Percentiles rank a stretch among this genome's conserved stretches.
Conservation (phyloP, 2,329 filamentous ascomycete species). For the Tolypocladium ophioglossoides region DNA sequence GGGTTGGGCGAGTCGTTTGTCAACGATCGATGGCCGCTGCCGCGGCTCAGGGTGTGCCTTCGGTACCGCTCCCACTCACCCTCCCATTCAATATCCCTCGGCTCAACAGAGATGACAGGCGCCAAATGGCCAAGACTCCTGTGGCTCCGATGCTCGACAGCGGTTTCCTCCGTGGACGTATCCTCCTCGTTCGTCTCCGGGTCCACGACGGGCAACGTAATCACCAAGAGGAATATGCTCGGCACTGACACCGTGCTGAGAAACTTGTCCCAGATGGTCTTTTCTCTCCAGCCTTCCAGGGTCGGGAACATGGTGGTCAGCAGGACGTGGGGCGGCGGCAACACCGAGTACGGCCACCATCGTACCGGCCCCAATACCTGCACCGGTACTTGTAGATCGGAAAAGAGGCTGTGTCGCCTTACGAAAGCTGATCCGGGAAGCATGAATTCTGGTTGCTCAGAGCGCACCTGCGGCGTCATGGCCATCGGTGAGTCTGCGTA, state of each 20-base stretch:
- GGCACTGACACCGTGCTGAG: constrained; percentile 77
- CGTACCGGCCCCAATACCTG: constrained; percentile 37
- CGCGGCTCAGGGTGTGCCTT: constrained; percentile 28
- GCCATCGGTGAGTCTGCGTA: constrained; percentile 49
- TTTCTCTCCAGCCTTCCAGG: constrained; percentile 68
- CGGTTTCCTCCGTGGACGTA: constrained; percentile 11
- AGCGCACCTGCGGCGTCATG: constrained; percentile 29
- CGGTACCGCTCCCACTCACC: constrained; percentile 51
- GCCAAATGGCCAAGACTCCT: constrained; percentile 18
- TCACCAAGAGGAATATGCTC: constrained; percentile 79
- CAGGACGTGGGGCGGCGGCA: constrained; percentile 64
- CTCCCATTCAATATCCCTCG: constrained; percentile 27
- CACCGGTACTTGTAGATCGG: constrained; percentile 27
- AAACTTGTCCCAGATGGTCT: constrained; percentile 74
- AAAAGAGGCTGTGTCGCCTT: constrained; percentile 37
- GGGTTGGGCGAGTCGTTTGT: constrained; percentile 6
- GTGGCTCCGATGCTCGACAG: constrained; percentile 18
- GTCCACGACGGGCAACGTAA: constrained; percentile 87
- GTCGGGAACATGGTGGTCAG: constrained; percentile 77
- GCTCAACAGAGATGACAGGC: constrained; percentile 24
- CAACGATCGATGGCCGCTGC: constrained; percentile 11
- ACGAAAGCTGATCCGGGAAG: constrained; percentile 29
- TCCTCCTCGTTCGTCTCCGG: constrained; percentile 42
- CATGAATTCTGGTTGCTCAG: constrained; percentile 42
- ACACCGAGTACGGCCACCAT: constrained; percentile 73